Evolutionary conservation across 169 alveolate genomes (phyloP).

Genomic region (Sarcocystis neurona): DNA sequence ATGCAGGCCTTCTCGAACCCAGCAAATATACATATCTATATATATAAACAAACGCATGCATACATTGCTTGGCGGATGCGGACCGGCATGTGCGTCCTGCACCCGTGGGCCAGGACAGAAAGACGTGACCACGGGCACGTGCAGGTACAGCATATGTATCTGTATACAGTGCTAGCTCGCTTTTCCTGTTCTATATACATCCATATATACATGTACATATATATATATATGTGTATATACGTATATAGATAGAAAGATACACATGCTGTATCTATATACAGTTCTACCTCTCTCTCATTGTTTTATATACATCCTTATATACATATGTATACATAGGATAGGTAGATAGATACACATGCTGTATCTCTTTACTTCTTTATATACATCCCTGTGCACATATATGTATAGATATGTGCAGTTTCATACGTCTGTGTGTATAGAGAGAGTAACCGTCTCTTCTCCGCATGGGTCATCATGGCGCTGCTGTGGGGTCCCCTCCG

Average conservation of each 20-base stretch:
- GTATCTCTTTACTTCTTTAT: neutral
- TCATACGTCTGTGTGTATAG: neutral
- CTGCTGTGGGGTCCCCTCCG: no score
- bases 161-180: neutral
- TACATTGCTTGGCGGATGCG: no score
- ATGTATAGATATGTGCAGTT: neutral
- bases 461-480: no score
- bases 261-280: neutral
- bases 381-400: neutral
- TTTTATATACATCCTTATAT: no score
- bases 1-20: no score
- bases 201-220: neutral
- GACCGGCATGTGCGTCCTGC: no score
- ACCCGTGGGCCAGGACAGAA: no score
- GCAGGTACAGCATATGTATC: neutral
- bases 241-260: neutral
- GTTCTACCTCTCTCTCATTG: neutral
- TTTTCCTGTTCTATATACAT: neutral
- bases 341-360: neutral
- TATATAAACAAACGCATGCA: no score
- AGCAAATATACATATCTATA: no score
- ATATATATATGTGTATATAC: neutral
- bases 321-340: no score
- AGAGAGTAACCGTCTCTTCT: no score
- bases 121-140: neutral